These are phyloP conservation scores for Sextonia rubra DNA, from an alignment of 164 flowering plant genomes.

Conservation along the genomic window DNA sequence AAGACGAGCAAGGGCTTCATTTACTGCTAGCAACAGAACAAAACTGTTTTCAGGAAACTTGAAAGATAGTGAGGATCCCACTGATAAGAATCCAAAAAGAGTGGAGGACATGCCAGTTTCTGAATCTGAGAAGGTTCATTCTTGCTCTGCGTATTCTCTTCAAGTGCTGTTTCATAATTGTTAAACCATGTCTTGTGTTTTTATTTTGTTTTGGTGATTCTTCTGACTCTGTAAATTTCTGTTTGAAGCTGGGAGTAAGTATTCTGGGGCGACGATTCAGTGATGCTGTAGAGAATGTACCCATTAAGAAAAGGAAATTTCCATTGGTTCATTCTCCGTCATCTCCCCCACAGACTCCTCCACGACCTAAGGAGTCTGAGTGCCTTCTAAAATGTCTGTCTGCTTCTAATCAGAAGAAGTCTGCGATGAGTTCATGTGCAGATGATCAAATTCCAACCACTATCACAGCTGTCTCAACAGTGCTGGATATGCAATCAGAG, in stretches of 20 bases:
- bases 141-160: neutral
- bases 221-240: neutral
- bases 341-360: slow-evolving; percentile 28
- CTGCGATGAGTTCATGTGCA: slow-evolving; percentile 4
- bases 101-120: slow-evolving; percentile 41
- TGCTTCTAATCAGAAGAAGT: slow-evolving; percentile 11
- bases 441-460: neutral
- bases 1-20: slow-evolving; percentile 25
- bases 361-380: slow-evolving; percentile 20
- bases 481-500: neutral
- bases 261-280: slow-evolving; percentile 45
- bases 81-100: slow-evolving; percentile 22
- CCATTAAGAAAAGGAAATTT: slow-evolving; percentile 67
- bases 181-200: neutral
- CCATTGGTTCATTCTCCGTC: slow-evolving; percentile 37
- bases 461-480: neutral
- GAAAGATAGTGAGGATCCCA: slow-evolving; percentile 16
- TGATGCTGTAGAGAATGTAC: slow-evolving; percentile 52
- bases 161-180: neutral
- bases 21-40: slow-evolving; percentile 10
- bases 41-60: slow-evolving; percentile 9
- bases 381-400: slow-evolving; percentile 10
- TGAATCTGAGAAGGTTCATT: slow-evolving; percentile 61
- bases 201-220: too few relatives aligned
- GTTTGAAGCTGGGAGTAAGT: slow-evolving; percentile 49